Percentiles rank a stretch among this genome's conserved stretches.
These are phyloP conservation scores for Jamesozyma rosinii DNA, from an alignment of 805 yeast genomes.

Conservation along the genomic window DNA sequence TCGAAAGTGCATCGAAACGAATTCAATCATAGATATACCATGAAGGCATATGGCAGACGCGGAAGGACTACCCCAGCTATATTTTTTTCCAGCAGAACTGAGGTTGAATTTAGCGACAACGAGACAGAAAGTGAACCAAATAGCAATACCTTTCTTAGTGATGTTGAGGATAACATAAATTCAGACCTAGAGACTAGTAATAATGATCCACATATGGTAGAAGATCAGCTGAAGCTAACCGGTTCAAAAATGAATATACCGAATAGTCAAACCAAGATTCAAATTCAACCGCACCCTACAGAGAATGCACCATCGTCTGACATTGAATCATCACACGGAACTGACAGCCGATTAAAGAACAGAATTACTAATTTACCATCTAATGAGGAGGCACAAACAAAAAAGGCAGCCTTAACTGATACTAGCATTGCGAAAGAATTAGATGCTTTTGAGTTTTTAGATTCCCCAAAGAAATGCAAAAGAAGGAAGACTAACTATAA, in stretches of 20 bases:
- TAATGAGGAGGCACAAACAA: not conserved
- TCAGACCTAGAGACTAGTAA: not conserved
- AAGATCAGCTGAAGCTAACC: too few species aligned
- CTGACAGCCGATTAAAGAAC: not conserved
- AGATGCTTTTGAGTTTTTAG: conserved; percentile 20
- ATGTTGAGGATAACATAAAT: not conserved
- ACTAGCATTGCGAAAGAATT: conserved; percentile 1
- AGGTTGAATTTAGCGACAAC: conserved; percentile 16
- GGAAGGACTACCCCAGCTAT: conserved; percentile 10
- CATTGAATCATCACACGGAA: not conserved
- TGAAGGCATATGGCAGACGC: conserved; percentile 19
- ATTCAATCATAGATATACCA: not conserved
- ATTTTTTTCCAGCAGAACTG: not conserved
- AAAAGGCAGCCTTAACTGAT: not conserved
- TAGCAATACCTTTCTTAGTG: not conserved
- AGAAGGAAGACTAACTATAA: conserved; percentile 12
- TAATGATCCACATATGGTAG: not conserved
- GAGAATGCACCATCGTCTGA: not conserved
- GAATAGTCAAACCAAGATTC: not conserved
- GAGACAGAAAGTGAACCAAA: conserved; percentile 6
- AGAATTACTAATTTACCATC: too few species aligned
- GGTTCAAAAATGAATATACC: not conserved
- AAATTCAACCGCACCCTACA: not conserved
- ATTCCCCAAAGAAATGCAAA: conserved; percentile 8
- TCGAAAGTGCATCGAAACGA: not conserved